Evolutionary conservation across 192 early-diverging fungal species (phyloP).

Genomic region (Allomyces macrogynus): DNA sequence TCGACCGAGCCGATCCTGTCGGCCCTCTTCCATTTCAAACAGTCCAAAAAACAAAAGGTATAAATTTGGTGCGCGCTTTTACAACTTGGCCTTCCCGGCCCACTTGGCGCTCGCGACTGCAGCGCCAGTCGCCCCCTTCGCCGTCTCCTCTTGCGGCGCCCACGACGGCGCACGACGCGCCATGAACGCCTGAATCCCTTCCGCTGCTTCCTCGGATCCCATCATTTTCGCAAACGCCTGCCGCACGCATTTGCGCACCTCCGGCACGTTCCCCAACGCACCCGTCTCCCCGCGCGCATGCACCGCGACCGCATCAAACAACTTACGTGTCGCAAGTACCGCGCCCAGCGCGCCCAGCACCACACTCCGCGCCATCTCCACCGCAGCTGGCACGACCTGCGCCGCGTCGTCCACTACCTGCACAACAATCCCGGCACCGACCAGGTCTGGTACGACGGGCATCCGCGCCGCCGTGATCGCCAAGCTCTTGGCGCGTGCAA

Average conservation of each 20-base stretch:
- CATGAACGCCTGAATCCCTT: conserved; percentile 31
- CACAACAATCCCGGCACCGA: conserved; percentile 15
- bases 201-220: conserved; percentile 30
- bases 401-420: conserved; percentile 8
- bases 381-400: conserved; percentile 21
- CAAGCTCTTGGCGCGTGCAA: conserved; percentile 25
- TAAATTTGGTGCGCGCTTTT: not conserved
- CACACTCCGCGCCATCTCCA: conserved; percentile 18
- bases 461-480: conserved; percentile 32
- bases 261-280: not conserved
- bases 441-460: conserved; percentile 13
- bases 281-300: conserved; percentile 11
- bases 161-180: conserved; percentile 29
- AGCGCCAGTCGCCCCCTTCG: conserved; percentile 7
- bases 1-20: too few species aligned
- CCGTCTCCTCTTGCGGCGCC: conserved; percentile 6
- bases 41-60: too few species aligned
- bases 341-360: conserved; percentile 24
- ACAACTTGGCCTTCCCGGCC: not conserved
- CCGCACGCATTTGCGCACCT: conserved; percentile 13
- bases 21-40: too few species aligned
- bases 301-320: conserved; percentile 3
- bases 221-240: conserved; percentile 33
- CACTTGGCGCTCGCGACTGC: not conserved
- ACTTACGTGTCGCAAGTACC: not conserved